phyloP scores from a whole-genome alignment of 257 asterid genomes.

The Gentiana straminea region DNA sequence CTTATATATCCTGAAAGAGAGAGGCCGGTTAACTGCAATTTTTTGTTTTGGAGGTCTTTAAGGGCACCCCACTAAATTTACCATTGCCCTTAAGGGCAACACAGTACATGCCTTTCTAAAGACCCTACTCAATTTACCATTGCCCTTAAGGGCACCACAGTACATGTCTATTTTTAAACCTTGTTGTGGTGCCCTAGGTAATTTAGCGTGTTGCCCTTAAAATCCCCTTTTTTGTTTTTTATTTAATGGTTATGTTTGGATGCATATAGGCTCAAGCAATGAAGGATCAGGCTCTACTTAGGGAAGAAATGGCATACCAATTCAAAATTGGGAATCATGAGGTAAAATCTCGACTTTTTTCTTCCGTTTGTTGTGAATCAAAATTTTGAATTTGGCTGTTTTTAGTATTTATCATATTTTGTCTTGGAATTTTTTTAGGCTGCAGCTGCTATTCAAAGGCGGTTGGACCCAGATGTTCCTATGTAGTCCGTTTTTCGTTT shows the following conservation, averaged over 20 bases:
- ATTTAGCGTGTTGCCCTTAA: neutral
- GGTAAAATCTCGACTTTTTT: conserved; percentile 27
- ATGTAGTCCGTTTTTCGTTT: conserved; percentile 19
- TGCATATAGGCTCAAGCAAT: conserved; percentile 82
- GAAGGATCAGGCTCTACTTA: conserved; percentile 95
- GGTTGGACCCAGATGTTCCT: conserved; percentile 91
- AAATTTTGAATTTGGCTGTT: neutral
- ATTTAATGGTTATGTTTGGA: conserved; percentile 4
- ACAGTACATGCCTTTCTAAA: too few relatives aligned
- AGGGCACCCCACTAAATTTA: too few relatives aligned
- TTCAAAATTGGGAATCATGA: conserved; percentile 88
- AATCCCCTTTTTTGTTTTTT: neutral
- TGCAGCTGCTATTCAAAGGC: conserved; percentile 92
- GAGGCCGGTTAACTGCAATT: too few relatives aligned
- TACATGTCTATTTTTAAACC: too few relatives aligned
- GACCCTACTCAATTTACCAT: too few relatives aligned
- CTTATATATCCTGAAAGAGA: neutral
- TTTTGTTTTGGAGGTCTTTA: too few relatives aligned
- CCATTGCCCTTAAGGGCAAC: too few relatives aligned
- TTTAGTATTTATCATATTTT: neutral
- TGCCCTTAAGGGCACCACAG: too few relatives aligned
- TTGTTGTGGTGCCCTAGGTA: neutral
- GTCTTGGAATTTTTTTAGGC: conserved; percentile 34
- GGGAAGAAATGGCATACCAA: conserved; percentile 96
- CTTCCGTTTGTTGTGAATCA: neutral